Percentiles rank a stretch among this genome's conserved stretches.
Conservation (phyloP, 2,329 filamentous ascomycete genomes). For the Phaeosphaeriaceae sp. region DNA sequence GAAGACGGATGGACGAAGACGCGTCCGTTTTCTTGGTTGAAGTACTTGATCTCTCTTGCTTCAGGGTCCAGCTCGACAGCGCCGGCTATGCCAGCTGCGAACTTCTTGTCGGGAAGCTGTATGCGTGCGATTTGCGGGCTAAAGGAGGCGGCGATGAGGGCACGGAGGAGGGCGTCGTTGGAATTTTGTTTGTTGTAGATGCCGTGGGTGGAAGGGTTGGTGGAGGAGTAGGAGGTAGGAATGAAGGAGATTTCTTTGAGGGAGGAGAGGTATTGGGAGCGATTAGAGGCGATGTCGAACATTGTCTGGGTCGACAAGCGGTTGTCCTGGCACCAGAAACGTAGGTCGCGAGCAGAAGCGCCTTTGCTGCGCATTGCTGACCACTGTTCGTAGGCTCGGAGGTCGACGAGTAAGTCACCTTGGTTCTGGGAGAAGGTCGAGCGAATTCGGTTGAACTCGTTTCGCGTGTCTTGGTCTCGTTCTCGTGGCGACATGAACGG, state of each 20-base stretch:
- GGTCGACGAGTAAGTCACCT: slow-evolving; percentile 87
- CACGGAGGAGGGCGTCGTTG: slow-evolving; percentile 56
- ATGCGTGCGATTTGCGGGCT: slow-evolving; percentile 88
- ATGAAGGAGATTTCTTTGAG: slow-evolving; percentile 87
- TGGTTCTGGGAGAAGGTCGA: slow-evolving; percentile 76
- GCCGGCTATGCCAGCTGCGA: slow-evolving; percentile 83
- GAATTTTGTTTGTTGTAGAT: slow-evolving; percentile 58
- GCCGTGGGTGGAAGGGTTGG: slow-evolving; percentile 31
- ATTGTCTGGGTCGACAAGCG: slow-evolving; percentile 85
- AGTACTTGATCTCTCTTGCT: slow-evolving; percentile 90
- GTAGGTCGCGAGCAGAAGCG: slow-evolving; percentile 66
- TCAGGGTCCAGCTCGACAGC: slow-evolving; percentile 94
- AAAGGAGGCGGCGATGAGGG: slow-evolving; percentile 59
- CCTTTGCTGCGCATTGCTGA: slow-evolving; percentile 67
- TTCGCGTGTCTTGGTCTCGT: slow-evolving; percentile 81
- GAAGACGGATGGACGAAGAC: slow-evolving; percentile 94
- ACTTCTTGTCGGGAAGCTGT: slow-evolving; percentile 95
- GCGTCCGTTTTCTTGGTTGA: slow-evolving; percentile 63
- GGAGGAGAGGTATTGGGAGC: slow-evolving; percentile 83
- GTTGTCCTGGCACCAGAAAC: slow-evolving; percentile 82
- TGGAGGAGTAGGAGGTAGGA: slow-evolving; percentile 48
- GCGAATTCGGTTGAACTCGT: slow-evolving; percentile 79
- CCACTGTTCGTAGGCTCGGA: slow-evolving; percentile 86
- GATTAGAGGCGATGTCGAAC: slow-evolving; percentile 85
- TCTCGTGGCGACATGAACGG: slow-evolving; percentile 87